Base-by-base conservation (phyloP, 1,139 yeast species). In the Suhomyces bokatorum region DNA sequence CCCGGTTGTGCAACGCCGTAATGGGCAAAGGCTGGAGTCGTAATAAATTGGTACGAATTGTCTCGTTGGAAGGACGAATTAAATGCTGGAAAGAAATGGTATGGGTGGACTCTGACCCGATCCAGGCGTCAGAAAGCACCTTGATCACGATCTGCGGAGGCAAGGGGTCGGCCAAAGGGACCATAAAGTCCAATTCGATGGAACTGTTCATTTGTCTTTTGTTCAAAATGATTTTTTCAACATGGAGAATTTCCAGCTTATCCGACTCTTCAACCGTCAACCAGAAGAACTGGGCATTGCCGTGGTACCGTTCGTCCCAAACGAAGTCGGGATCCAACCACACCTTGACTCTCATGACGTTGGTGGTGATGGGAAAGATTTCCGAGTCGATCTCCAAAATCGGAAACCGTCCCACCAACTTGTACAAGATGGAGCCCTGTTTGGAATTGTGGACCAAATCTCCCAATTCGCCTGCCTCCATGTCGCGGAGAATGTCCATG, bases 71-170 rank as follows among this genome's bases (percentile, higher is more conserved):
- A 0, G 99, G 99, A 49, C 90, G 78, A 33, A 93, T 86, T 54
- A 93, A 71, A 59, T 91, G 97, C 57, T 90, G 95, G 64, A 95
- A 90, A 0, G 97, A 88, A 16, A 95, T 83, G 1, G 95, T 78
- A 49, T 83, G 86, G 0, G 78, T 73, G 0, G 87, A 71, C 58
- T 90, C 97, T 1, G 95, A 80, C 0, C 97, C 97, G 28, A 89
- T 77, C 97, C 97, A 95, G 2, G 80, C 67, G 60, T 93, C 99
- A 6, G 96, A 87, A 7, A 88, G 67, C 1, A 85, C 85, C 44
- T 91, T 74, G 1, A 91, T 82, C 8, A 89, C 80, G 36, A 95
- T 78, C 60, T 93, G 98, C 0, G 95, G 83, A 0, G 98, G 97
- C 20, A 85, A 68, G 2, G 97, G 97, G 56, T 89, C 96, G 1